A percentile compares a stretch with the other conserved stretches of the same genome.
These are phyloP conservation scores for Gossypium bickii DNA, from an alignment of 345 rosid genomes.

Conservation along the genomic window DNA sequence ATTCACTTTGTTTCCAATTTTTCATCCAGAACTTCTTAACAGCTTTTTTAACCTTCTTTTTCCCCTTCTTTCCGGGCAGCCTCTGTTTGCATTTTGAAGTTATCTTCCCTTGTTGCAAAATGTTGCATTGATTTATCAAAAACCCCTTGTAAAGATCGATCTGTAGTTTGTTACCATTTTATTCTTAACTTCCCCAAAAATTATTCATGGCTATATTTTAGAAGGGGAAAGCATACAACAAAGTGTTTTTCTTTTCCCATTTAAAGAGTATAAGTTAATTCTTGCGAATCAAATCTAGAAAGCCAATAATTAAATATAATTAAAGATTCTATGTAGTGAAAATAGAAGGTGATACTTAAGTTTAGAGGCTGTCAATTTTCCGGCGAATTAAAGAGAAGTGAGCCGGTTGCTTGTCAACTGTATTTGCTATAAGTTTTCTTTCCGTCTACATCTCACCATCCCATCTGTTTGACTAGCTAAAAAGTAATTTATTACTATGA, in stretches of 20 bases:
- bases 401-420: neutral
- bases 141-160: neutral
- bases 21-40: neutral
- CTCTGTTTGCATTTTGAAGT: neutral
- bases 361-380: neutral
- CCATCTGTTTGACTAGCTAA: neutral
- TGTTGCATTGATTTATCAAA: neutral
- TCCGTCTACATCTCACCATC: neutral
- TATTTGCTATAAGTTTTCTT: neutral
- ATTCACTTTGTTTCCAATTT: neutral
- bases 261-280: neutral
- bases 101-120: neutral
- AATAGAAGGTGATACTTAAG: neutral
- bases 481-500: neutral
- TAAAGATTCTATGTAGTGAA: slow-evolving; percentile 1
- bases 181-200: neutral
- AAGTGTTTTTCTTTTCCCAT: neutral
- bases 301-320: neutral
- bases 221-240: neutral
- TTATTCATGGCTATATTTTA: neutral
- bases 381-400: neutral
- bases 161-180: neutral
- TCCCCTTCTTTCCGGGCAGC: neutral
- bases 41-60: neutral
- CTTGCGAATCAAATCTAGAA: neutral